Evolutionary conservation across 75 land plant species (phyloP).

Genomic region (Sequoia sempervirens): DNA sequence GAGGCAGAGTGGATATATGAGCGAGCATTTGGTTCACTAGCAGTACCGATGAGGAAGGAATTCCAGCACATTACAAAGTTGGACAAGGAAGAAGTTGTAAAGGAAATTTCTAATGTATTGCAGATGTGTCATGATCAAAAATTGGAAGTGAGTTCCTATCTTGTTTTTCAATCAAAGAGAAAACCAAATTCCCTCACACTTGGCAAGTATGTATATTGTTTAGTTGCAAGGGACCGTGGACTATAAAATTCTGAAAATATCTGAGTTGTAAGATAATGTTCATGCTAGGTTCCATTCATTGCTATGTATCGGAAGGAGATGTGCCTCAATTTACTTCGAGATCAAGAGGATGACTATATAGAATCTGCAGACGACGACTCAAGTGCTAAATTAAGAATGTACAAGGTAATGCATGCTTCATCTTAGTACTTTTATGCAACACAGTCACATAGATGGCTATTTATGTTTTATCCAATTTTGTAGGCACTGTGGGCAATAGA

Average conservation of each 20-base stretch:
- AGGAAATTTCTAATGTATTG: constrained; percentile 63
- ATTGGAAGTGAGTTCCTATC: constrained; percentile 53
- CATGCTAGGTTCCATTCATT: constrained; percentile 77
- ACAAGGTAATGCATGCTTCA: constrained; percentile 36
- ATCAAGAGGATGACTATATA: constrained; percentile 26
- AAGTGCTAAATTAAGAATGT: constrained; percentile 41
- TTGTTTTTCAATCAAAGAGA: background rate
- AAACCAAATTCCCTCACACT: background rate
- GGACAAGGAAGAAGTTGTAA: constrained; percentile 23
- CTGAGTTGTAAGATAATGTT: background rate
- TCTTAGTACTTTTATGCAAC: background rate
- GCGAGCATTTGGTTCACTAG: constrained; percentile 32
- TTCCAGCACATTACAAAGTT: constrained; percentile 14
- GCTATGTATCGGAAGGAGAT: constrained; percentile 86
- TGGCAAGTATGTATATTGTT: background rate
- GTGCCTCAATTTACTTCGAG: constrained; percentile 53
- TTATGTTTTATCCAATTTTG: constrained; percentile 7
- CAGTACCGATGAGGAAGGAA: constrained; percentile 24
- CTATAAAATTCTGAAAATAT: background rate
- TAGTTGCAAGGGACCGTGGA: background rate
- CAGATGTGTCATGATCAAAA: constrained; percentile 62
- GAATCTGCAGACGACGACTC: constrained; percentile 18
- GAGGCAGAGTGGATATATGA: constrained; percentile 78
- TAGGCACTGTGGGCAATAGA: constrained; percentile 88
- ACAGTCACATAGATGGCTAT: background rate